These are phyloP conservation scores for Lyophyllum shimeji DNA, from an alignment of 768 basidiomycete species.

Conservation along the genomic window DNA sequence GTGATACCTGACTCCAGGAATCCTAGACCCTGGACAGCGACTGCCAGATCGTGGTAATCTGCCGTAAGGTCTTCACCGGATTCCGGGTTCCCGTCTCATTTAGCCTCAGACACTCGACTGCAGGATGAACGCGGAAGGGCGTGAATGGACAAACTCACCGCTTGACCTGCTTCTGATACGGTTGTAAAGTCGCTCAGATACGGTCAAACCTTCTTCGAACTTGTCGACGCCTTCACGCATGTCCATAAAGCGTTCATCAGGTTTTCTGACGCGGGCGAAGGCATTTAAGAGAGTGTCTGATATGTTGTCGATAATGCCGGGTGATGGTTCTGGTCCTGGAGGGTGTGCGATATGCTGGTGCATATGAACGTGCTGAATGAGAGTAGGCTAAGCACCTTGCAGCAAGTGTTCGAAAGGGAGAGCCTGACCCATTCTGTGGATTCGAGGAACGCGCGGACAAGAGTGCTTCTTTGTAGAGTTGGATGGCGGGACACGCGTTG, in stretches of 20 bases:
- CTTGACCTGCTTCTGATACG: slow-evolving; percentile 79
- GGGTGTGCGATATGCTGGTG: slow-evolving; percentile 95
- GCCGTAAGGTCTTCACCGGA: slow-evolving; percentile 90
- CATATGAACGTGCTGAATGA: slow-evolving; percentile 86
- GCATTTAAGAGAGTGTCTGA: slow-evolving; percentile 97
- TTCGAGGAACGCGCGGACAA: slow-evolving; percentile 93
- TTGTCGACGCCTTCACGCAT: slow-evolving; percentile 94
- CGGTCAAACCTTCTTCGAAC: slow-evolving; percentile 89
- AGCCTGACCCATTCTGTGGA: slow-evolving; percentile 94
- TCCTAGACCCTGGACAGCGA: slow-evolving; percentile 94
- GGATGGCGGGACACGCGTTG: slow-evolving; percentile 92
- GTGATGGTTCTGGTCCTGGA: slow-evolving; percentile 75
- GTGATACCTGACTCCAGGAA: slow-evolving; percentile 99
- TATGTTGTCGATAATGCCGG: slow-evolving; percentile 88
- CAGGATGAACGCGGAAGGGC: slow-evolving; percentile 23
- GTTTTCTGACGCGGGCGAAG: slow-evolving; percentile 93
- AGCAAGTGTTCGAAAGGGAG: background rate
- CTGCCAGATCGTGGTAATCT: slow-evolving; percentile 97
- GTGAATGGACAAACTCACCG: slow-evolving; percentile 58
- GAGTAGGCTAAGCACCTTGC: slow-evolving; percentile 5
- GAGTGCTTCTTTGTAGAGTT: slow-evolving; percentile 85
- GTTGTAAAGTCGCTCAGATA: slow-evolving; percentile 79
- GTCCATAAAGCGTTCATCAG: slow-evolving; percentile 90
- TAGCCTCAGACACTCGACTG: slow-evolving; percentile 69
- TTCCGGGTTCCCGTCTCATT: slow-evolving; percentile 81